These are phyloP conservation scores for Mortierella sp. DNA, from an alignment of 371 early-diverging fungal genomes.

Conservation along the genomic window DNA sequence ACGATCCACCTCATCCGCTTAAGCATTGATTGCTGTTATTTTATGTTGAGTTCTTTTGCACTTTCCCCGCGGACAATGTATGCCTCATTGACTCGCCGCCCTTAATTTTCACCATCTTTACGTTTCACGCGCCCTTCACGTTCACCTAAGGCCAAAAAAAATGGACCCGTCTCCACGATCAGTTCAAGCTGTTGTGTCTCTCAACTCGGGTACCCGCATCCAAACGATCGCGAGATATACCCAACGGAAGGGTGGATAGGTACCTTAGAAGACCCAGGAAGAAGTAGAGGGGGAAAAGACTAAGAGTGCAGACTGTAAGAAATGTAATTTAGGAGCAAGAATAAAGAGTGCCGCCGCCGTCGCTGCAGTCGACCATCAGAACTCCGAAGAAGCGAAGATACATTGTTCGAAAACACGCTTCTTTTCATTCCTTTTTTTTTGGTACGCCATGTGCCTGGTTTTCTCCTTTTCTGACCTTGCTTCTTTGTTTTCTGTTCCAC, in stretches of 20 bases:
- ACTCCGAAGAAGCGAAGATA: not conserved
- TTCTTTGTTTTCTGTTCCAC: not conserved
- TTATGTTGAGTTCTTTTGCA: not conserved
- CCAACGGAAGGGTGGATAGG: too few species aligned
- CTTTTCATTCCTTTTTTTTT: not conserved
- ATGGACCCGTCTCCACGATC: too few species aligned
- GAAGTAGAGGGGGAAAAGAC: not conserved
- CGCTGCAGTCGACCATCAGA: not conserved
- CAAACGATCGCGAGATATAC: not conserved
- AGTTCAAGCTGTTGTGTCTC: too few species aligned
- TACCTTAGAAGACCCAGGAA: not conserved
- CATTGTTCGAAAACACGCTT: not conserved
- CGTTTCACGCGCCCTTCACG: too few species aligned
- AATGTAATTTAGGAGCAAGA: not conserved
- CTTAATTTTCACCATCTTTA: too few species aligned
- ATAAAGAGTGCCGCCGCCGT: not conserved
- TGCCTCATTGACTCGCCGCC: too few species aligned
- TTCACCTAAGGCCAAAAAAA: too few species aligned
- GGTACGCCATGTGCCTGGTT: not conserved
- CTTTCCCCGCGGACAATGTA: too few species aligned
- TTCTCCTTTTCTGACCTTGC: conserved; percentile 2
- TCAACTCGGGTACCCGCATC: too few species aligned
- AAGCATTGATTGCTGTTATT: not conserved
- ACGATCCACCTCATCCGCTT: not conserved
- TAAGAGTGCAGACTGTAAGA: not conserved